A percentile compares a stretch with the other conserved stretches of the same genome.
phyloP scores from a whole-genome alignment of 768 basidiomycete genomes.

The Hebeloma cylindrosporum region DNA sequence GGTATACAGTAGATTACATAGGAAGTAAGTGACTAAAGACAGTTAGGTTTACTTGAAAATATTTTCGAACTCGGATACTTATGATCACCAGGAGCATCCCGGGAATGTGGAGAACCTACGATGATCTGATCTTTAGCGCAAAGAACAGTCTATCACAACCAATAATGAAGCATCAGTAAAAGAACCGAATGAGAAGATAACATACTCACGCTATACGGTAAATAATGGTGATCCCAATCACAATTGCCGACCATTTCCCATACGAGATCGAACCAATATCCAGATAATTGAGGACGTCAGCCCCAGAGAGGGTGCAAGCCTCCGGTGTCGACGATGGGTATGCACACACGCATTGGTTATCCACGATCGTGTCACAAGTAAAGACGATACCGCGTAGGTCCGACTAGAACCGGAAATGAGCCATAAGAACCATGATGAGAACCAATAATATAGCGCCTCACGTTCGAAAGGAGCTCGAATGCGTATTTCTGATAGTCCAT shows the following conservation, averaged over 20 bases:
- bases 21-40: no score
- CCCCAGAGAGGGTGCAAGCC: constrained; percentile 47
- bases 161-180: neutral
- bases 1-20: no score
- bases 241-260: constrained; percentile 44
- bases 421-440: constrained; percentile 19
- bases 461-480: constrained; percentile 39
- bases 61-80: no score
- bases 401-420: constrained; percentile 33
- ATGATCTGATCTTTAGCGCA: constrained; percentile 17
- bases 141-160: constrained; percentile 21
- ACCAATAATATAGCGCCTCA: constrained; percentile 11
- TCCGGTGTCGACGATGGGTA: constrained; percentile 47
- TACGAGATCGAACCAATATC: constrained; percentile 44
- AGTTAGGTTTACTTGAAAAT: no score
- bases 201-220: constrained; percentile 43
- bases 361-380: constrained; percentile 34
- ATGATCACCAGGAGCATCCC: no score
- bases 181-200: neutral
- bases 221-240: constrained; percentile 45
- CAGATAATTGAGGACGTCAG: constrained; percentile 50
- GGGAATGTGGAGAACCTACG: constrained; percentile 3
- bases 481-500: constrained; percentile 54
- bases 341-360: constrained; percentile 45
- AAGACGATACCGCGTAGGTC: constrained; percentile 50